Conservation (phyloP, 2,329 filamentous ascomycete species). For the Talaromyces rugulosus region DNA sequence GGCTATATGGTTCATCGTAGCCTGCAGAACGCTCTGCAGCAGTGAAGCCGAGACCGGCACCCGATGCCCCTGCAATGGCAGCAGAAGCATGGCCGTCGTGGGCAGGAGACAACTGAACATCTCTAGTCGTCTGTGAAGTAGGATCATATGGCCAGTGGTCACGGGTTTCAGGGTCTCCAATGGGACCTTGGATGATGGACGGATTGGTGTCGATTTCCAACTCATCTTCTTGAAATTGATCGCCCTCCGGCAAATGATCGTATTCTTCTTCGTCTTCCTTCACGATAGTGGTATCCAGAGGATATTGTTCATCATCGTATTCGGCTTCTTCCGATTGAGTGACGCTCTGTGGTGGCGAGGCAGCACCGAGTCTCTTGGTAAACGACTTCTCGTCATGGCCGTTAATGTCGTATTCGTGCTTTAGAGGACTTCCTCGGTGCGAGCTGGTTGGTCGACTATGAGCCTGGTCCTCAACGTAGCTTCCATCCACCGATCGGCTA, state of each 20-base stretch:
- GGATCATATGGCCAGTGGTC: conserved; percentile 55
- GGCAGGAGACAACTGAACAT: conserved; percentile 32
- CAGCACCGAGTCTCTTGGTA: conserved; percentile 36
- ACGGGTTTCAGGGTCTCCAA: conserved; percentile 52
- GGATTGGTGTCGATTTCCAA: conserved; percentile 76
- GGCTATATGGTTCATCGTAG: conserved; percentile 61
- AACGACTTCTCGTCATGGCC: conserved; percentile 36
- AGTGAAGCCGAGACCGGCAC: conserved; percentile 46
- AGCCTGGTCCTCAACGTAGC: conserved; percentile 19
- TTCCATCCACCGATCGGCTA: conserved; percentile 34
- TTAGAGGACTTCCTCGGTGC: conserved; percentile 43
- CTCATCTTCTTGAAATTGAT: conserved; percentile 48
- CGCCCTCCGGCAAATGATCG: conserved; percentile 67
- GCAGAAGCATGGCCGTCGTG: conserved; percentile 24
- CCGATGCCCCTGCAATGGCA: conserved; percentile 22
- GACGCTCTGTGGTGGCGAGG: conserved; percentile 54
- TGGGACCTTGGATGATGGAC: conserved; percentile 72
- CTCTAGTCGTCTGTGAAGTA: conserved; percentile 49
- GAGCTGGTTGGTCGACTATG: conserved; percentile 20
- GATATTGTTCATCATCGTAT: conserved; percentile 41
- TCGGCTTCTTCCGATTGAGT: conserved; percentile 41
- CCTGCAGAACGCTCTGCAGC: conserved; percentile 47
- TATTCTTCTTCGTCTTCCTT: conserved; percentile 57
- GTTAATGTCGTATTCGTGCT: conserved; percentile 36
- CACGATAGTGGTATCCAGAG: conserved; percentile 65